Base-by-base conservation (phyloP, 2,329 filamentous ascomycete species). In the Scopulariopsis brevicaulis region DNA sequence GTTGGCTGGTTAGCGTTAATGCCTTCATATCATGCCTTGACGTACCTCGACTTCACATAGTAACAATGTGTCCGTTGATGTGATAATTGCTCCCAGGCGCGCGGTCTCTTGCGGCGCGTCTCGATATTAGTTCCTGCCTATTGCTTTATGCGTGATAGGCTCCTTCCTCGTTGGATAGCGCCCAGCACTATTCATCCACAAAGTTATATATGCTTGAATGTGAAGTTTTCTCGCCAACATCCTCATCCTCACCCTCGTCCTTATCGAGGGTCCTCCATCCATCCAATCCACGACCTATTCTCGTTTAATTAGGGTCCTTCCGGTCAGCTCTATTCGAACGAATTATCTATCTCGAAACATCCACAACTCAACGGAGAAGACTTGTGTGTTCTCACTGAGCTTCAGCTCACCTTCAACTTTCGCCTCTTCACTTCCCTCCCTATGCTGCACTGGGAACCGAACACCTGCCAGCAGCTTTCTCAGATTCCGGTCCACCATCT, bases 1-100 rank as follows among this genome's bases (percentile, higher is more conserved):
- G 56, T 53, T 53, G 51, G 56, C 51, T 34, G 70, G 68, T 68
- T 70, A 66, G 67, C 65, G 67, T 69, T 70, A 65, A 63, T 67
- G 65, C 67, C 65, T 50, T 59, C 57, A 57, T 59, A 22, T 55
- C 37, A 43, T 37, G 43, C 22, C 32, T 51, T 59, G 18, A 37
- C 56, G 46, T 54, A 54, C 56, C 52, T 58, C 51, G 51, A 54
- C 28, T 34, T 32, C 12, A 58, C 51, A 54, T 43, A 54, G 56
- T 48, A 48, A 58, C 32, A 58, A 54, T 20, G 15, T 22, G 25
- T 32, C 28, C 35, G 28, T 40, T 55, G 53, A 55, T 55, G 25
- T 55, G 32, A 55, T 24, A 22, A 8, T 22, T 24, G 20, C 46
- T 20, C 5, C 20, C 4, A 6, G 2, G 11, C 15, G 24, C 12